Evolutionary conservation across 495 filamentous ascomycete species (phyloP).

Genomic region (Trichoderma virens): DNA sequence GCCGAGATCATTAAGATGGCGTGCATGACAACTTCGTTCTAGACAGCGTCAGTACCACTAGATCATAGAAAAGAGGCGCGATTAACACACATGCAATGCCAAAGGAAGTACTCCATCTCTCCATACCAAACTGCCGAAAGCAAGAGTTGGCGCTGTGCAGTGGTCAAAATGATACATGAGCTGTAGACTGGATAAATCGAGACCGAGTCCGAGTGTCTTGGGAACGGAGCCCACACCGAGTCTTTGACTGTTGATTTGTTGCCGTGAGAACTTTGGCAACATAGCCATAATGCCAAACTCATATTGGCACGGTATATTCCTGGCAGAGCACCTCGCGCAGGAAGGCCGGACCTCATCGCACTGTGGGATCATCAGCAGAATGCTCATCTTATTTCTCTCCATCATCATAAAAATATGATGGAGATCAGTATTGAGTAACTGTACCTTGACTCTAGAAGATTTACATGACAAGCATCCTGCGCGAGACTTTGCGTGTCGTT

Average conservation of each 20-base stretch:
- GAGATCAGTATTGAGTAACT: not conserved
- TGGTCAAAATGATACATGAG: slow-evolving; percentile 12
- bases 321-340: not conserved
- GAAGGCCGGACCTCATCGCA: not conserved
- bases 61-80: no score
- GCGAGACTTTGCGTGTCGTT: slow-evolving; percentile 9
- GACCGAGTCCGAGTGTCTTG: not conserved
- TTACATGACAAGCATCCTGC: slow-evolving; percentile 10
- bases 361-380: not conserved
- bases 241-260: not conserved
- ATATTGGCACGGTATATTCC: not conserved
- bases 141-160: slow-evolving; percentile 4
- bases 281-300: not conserved
- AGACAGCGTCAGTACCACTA: not conserved
- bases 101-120: slow-evolving; percentile 9
- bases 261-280: not conserved
- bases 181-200: not conserved
- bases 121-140: slow-evolving; percentile 8
- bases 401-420: not conserved
- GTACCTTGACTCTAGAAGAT: slow-evolving; percentile 9
- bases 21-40: slow-evolving; percentile 12
- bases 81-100: slow-evolving; percentile 7
- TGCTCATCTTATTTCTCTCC: not conserved
- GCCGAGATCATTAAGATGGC: slow-evolving; percentile 9
- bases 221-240: not conserved